phyloP scores from a whole-genome alignment of 2,329 filamentous ascomycete genomes.

The Podosphaera leucotricha region DNA sequence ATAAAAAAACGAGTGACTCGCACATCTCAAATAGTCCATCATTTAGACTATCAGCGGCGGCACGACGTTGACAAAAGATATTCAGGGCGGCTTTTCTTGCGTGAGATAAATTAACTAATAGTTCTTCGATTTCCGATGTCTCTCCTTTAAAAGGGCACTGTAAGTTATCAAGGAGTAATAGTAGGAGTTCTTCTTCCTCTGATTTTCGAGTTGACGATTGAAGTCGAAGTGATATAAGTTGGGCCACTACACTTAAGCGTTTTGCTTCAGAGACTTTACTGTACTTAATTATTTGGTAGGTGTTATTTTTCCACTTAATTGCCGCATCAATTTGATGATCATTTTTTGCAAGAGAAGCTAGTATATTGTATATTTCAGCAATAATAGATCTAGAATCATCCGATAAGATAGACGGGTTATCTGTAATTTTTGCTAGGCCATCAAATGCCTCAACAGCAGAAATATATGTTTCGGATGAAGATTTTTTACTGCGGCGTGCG shows the following conservation, averaged over 20 bases:
- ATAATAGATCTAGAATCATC: constrained; percentile 4
- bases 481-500: constrained; percentile 22
- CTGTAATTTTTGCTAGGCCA: constrained; percentile 7
- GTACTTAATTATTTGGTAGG: constrained; percentile 13
- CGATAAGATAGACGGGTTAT: constrained; percentile 5
- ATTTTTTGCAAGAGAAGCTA: constrained; percentile 26
- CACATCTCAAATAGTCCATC: constrained; percentile 19
- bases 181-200: constrained; percentile 21
- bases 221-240: constrained; percentile 29
- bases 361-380: constrained; percentile 21
- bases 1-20: constrained; percentile 31
- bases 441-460: constrained; percentile 7
- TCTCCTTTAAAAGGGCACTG: constrained; percentile 36
- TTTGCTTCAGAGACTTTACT: constrained; percentile 12
- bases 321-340: constrained; percentile 26
- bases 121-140: constrained; percentile 32
- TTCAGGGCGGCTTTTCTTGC: constrained; percentile 30
- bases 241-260: constrained; percentile 27
- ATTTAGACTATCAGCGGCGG: not conserved
- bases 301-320: constrained; percentile 27
- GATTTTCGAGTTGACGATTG: constrained; percentile 20
- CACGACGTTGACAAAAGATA: constrained; percentile 17
- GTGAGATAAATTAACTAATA: constrained; percentile 30
- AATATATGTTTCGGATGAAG: constrained; percentile 7
- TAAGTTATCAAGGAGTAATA: constrained; percentile 28